Base-by-base conservation (phyloP, 2,329 filamentous ascomycete species). In the Metarhizium anisopliae region DNA sequence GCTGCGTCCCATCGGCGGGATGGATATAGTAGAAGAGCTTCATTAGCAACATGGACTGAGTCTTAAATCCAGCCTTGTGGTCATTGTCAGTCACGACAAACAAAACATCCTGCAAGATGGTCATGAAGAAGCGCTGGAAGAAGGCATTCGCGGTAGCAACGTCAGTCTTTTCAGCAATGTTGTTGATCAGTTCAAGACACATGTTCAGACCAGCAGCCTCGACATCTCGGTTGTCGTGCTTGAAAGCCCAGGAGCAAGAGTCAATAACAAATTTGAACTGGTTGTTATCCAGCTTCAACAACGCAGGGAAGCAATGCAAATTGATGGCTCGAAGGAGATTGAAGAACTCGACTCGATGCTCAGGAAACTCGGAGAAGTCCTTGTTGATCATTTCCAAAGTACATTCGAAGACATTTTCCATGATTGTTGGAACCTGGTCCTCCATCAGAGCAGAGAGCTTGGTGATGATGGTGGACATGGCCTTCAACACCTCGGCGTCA, bases 311-410 rank as follows among this genome's bases (percentile, higher is more conserved):
- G 74, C 94, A 99, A 71, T 95, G 90, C 51, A 97, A 77, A 72
- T 99, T 99, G 75, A 99, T 97, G 14, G 93, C 90, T 63, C 95
- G 84, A 42, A 99, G 81, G 29, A 99, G 83, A 73, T 96, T 96
- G 82, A 99, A 99, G 74, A 99, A 99, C 72, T 97, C 93, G n/a
- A 99, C 94, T 56, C 95, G 88, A 70, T 99, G 94, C 71, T 99
- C 94, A 0, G 94, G 94, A 71, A 95, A 99, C 69, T 99, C 94
- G 50, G 95, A 96, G 73, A 99, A 99, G 73, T 99, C 94, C 76
- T 99, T 99, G 83, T 97, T 99, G 76, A 99, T 99, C 94, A 99
- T 99, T 66, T 96, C 91, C 56, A 99, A 79, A 3, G 94, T 99
- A 77, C 93, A 97, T 72, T 97, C 93, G 66, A 99, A 99, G 30